phyloP scores from a whole-genome alignment of 2,329 filamentous ascomycete species.

The Corniculantispora saksenae region DNA sequence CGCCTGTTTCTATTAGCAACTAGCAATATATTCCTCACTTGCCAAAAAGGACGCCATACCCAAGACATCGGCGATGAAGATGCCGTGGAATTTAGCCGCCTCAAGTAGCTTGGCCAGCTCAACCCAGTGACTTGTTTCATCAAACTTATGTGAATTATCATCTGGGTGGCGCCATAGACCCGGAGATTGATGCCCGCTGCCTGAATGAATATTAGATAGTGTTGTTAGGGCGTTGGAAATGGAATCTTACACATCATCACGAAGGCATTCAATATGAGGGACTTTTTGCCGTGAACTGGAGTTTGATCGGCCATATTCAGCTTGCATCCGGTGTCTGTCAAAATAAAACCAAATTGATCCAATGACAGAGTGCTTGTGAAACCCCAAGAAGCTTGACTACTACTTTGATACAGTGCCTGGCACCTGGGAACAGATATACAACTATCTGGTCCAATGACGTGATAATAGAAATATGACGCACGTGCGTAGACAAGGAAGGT shows the following conservation, averaged over 20 bases:
- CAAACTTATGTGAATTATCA: slow-evolving; percentile 64
- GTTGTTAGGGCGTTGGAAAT: background rate
- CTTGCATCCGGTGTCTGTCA: background rate
- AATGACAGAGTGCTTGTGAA: no score
- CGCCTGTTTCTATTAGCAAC: slow-evolving; percentile 38
- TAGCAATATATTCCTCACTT: no score
- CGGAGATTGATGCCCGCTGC: slow-evolving; percentile 47
- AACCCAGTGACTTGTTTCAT: slow-evolving; percentile 60
- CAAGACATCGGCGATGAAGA: slow-evolving; percentile 65
- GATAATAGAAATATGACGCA: slow-evolving; percentile 12
- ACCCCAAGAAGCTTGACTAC: no score
- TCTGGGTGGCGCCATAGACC: slow-evolving; percentile 60
- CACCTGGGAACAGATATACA: no score
- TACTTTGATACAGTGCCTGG: no score
- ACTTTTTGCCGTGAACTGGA: slow-evolving; percentile 23
- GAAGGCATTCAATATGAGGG: slow-evolving; percentile 45
- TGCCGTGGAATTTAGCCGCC: slow-evolving; percentile 61
- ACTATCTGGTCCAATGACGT: background rate
- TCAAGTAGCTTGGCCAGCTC: slow-evolving; percentile 47
- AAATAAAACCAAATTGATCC: no score
- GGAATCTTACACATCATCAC: slow-evolving; percentile 34
- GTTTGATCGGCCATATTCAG: slow-evolving; percentile 1
- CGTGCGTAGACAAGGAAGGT: background rate
- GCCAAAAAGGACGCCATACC: slow-evolving; percentile 21
- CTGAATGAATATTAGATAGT: background rate